Evolutionary conservation across 768 basidiomycete species (phyloP).

Genomic region (Amanita exitialis): DNA sequence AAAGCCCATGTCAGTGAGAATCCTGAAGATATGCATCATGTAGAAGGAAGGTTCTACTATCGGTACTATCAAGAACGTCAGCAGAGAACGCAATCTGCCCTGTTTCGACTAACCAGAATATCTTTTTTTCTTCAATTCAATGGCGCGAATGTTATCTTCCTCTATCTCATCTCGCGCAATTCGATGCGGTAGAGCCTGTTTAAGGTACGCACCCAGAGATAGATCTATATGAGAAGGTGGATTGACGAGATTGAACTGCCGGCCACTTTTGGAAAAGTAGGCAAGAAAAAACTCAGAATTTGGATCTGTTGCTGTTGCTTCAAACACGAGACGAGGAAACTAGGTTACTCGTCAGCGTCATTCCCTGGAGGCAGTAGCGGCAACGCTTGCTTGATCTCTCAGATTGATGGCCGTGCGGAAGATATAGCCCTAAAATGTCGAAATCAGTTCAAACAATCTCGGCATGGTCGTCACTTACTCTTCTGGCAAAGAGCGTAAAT

Average conservation of each 20-base stretch:
- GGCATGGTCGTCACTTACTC: slow-evolving; percentile 28
- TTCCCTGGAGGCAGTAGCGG: not conserved
- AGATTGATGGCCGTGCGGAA: slow-evolving; percentile 56
- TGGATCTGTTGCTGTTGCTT: slow-evolving; percentile 35
- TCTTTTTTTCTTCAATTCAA: slow-evolving; percentile 41
- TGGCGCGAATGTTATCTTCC: slow-evolving; percentile 40
- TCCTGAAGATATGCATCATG: slow-evolving; percentile 52
- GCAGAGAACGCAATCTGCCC: slow-evolving; percentile 4
- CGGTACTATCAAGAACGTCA: slow-evolving; percentile 1
- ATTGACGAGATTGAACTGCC: slow-evolving; percentile 38
- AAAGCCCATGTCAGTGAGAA: slow-evolving; percentile 46
- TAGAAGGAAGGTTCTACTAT: slow-evolving; percentile 45
- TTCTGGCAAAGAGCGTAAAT: slow-evolving; percentile 47
- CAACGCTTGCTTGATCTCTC: slow-evolving; percentile 36
- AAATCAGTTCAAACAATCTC: slow-evolving; percentile 5
- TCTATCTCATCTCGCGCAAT: slow-evolving; percentile 28
- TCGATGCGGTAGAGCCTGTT: slow-evolving; percentile 24
- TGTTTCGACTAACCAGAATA: slow-evolving; percentile 17
- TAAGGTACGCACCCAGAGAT: slow-evolving; percentile 28
- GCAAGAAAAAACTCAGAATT: slow-evolving; percentile 54
- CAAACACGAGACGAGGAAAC: slow-evolving; percentile 63
- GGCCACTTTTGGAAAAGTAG: slow-evolving; percentile 51
- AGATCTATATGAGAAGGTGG: slow-evolving; percentile 33
- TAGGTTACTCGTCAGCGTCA: slow-evolving; percentile 7
- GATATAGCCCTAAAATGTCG: slow-evolving; percentile 49